A percentile compares a stretch with the other conserved stretches of the same genome.
phyloP scores from a whole-genome alignment of 257 asterid genomes.

The Lithospermum erythrorhizon region DNA sequence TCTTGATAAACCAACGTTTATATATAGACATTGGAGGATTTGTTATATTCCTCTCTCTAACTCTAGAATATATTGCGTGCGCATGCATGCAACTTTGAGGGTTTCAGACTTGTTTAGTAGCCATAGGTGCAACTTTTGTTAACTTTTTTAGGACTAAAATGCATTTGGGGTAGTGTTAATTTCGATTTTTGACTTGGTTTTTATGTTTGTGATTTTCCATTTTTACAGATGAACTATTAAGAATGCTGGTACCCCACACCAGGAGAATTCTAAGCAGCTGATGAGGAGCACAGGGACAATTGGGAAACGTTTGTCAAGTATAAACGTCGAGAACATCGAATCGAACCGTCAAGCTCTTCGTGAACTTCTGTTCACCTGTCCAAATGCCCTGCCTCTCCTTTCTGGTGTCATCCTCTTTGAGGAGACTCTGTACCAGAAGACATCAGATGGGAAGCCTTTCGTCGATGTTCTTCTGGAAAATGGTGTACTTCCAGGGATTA shows the following conservation, averaged over 20 bases:
- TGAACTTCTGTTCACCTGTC: conserved; percentile 27
- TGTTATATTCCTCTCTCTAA: no score
- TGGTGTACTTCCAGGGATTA: background rate
- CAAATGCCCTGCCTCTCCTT: conserved; percentile 15
- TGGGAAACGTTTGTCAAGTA: conserved; percentile 30
- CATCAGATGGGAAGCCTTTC: background rate
- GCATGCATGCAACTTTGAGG: background rate
- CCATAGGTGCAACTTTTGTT: no score
- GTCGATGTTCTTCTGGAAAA: background rate
- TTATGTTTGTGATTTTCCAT: no score
- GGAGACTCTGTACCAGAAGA: background rate
- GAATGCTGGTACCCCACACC: conserved; percentile 34
- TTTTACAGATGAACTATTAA: conserved; percentile 23
- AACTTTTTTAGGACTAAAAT: no score
- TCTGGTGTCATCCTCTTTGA: background rate
- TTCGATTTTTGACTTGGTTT: no score
- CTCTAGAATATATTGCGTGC: background rate
- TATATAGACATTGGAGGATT: no score
- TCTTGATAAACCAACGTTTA: no score
- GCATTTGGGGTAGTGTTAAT: no score
- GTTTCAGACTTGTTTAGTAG: no score
- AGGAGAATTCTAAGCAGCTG: conserved; percentile 43
- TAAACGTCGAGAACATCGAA: conserved; percentile 25
- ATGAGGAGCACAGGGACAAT: conserved; percentile 36
- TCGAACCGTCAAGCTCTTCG: conserved; percentile 26